phyloP scores from a whole-genome alignment of 1,284 basidiomycete species.

The Wolfiporia cocos region DNA sequence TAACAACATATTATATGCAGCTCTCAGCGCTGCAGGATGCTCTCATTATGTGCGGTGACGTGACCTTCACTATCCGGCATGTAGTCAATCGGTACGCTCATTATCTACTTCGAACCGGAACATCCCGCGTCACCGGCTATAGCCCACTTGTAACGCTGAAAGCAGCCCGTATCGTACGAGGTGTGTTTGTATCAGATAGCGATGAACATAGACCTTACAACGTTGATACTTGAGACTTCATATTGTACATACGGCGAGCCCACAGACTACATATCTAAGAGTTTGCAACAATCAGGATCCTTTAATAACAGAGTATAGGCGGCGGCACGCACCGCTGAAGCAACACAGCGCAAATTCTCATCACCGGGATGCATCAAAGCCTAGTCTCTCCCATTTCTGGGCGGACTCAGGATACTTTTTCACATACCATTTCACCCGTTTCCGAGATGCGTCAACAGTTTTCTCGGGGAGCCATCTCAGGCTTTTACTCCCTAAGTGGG shows the following conservation, averaged over 20 bases:
- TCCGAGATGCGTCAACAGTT: conserved; percentile 6
- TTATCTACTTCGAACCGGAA: too few relatives aligned
- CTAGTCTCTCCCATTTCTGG: conserved; percentile 5
- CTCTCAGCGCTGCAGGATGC: too few relatives aligned
- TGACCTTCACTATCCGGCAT: too few relatives aligned
- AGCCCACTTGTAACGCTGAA: too few relatives aligned
- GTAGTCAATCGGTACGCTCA: too few relatives aligned
- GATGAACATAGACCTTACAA: background rate
- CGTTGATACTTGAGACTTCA: too few relatives aligned
- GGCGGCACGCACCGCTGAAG: background rate
- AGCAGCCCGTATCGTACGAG: background rate
- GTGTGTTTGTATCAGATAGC: background rate
- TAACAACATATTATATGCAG: too few relatives aligned
- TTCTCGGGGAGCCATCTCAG: conserved; percentile 3
- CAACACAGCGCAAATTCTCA: too few relatives aligned
- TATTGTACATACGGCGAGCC: too few relatives aligned
- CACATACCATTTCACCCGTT: conserved; percentile 5
- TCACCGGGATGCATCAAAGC: background rate
- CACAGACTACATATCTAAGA: background rate
- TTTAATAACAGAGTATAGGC: background rate
- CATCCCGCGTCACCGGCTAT: too few relatives aligned
- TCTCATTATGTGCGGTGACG: too few relatives aligned
- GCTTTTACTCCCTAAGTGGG: background rate
- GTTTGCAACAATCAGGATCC: background rate
- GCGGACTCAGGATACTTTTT: background rate